phyloP scores from a whole-genome alignment of 805 yeast genomes.

The Yamadazyma akitaensis region DNA sequence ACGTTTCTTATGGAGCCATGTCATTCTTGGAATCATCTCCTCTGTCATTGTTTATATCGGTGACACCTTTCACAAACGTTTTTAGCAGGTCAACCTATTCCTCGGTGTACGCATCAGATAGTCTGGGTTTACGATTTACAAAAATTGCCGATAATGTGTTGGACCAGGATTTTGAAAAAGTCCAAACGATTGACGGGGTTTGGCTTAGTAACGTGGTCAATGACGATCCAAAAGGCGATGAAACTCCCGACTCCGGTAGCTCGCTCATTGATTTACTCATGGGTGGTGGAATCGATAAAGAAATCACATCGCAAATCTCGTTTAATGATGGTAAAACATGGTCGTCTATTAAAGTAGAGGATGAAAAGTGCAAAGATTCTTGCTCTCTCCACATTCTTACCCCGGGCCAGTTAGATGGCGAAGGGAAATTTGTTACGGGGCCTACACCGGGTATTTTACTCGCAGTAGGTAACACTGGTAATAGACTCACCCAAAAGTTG shows the following conservation, averaged over 20 bases:
- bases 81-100: slow-evolving; percentile 18
- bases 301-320: slow-evolving; percentile 38
- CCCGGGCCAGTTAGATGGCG: slow-evolving; percentile 34
- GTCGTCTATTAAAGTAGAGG: slow-evolving; percentile 48
- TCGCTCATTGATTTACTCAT: slow-evolving; percentile 26
- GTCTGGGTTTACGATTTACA: slow-evolving; percentile 52
- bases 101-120: slow-evolving; percentile 50
- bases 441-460: slow-evolving; percentile 52
- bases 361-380: slow-evolving; percentile 40
- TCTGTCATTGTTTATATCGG: slow-evolving; percentile 29
- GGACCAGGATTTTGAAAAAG: slow-evolving; percentile 42
- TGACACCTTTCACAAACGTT: slow-evolving; percentile 12
- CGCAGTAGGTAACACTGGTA: slow-evolving; percentile 34
- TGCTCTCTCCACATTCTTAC: slow-evolving; percentile 48
- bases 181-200: slow-evolving; percentile 57
- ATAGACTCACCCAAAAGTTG: slow-evolving; percentile 15
- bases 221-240: slow-evolving; percentile 7
- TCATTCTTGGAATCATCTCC: slow-evolving; percentile 37
- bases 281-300: slow-evolving; percentile 17
- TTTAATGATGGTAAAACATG: slow-evolving; percentile 54
- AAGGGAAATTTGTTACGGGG: slow-evolving; percentile 42
- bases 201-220: slow-evolving; percentile 47
- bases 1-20: slow-evolving; percentile 33
- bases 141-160: slow-evolving; percentile 42
- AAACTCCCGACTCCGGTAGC: slow-evolving; percentile 4